These are phyloP conservation scores for Funneliformis mosseae DNA, from an alignment of 192 early-diverging fungal species.

Conservation along the genomic window DNA sequence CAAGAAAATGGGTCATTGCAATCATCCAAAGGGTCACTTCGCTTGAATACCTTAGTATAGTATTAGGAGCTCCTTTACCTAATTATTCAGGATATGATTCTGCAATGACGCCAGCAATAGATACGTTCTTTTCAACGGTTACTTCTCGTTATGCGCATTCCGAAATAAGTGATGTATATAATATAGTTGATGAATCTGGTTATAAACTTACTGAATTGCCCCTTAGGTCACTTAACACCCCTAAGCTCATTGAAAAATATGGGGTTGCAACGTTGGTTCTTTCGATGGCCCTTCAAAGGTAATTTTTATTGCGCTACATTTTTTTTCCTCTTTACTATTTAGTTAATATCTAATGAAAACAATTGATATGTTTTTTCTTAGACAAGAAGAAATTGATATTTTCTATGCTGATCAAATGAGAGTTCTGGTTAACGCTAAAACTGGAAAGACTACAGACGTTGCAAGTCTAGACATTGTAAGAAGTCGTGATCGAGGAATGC, in stretches of 20 bases:
- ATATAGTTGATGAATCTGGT: conserved; percentile 11
- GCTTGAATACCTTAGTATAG: background rate
- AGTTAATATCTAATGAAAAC: background rate
- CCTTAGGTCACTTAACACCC: background rate
- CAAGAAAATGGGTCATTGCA: conserved; percentile 19
- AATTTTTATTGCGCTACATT: background rate
- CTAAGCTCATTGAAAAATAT: background rate
- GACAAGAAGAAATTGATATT: conserved; percentile 10
- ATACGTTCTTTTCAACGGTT: conserved; percentile 12
- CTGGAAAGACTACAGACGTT: background rate
- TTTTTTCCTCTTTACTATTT: background rate
- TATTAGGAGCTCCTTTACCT: conserved; percentile 7
- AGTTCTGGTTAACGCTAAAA: background rate
- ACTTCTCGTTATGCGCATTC: conserved; percentile 3
- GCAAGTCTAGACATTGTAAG: background rate
- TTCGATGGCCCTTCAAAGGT: conserved; percentile 26
- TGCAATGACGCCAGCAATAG: background rate
- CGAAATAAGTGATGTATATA: conserved; percentile 11
- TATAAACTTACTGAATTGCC: background rate
- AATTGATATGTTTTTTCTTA: background rate
- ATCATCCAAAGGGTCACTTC: background rate
- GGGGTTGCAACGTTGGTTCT: conserved; percentile 4
- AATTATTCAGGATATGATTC: background rate
- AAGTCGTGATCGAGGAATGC: conserved; percentile 4
- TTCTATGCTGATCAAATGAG: conserved; percentile 10